A percentile compares a stretch with the other conserved stretches of the same genome.
phyloP scores from a whole-genome alignment of 2,329 filamentous ascomycete genomes.

The Aspergillus aculeatus region DNA sequence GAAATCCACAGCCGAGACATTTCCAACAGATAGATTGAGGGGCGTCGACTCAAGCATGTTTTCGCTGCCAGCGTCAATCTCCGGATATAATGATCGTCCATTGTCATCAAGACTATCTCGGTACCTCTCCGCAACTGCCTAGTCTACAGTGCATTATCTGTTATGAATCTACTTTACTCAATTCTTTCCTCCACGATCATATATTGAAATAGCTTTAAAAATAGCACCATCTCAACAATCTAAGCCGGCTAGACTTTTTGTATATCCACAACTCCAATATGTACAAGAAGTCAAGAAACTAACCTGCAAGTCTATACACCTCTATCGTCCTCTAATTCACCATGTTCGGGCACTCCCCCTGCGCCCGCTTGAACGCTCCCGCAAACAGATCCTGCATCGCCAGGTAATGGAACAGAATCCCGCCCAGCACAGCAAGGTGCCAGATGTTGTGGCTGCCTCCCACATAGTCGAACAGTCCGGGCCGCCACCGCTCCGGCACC shows the following conservation, averaged over 20 bases:
- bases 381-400: slow-evolving; percentile 96
- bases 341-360: slow-evolving; percentile 46
- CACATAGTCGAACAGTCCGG: slow-evolving; percentile 91
- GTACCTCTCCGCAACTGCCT: neutral
- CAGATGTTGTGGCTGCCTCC: slow-evolving; percentile 96
- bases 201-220: neutral
- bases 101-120: neutral
- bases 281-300: slow-evolving; percentile 2
- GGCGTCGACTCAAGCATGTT: neutral
- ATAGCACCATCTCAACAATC: neutral
- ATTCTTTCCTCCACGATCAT: neutral
- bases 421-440: slow-evolving; percentile 91
- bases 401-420: slow-evolving; percentile 94
- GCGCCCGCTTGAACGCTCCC: slow-evolving; percentile 67
- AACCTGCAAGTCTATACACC: neutral
- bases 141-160: too few species aligned
- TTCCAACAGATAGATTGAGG: neutral
- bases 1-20: too few species aligned
- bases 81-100: neutral
- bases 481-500: slow-evolving; percentile 87
- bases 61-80: neutral
- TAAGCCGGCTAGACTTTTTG: neutral
- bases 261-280: slow-evolving; percentile 1
- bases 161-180: neutral
- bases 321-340: slow-evolving; percentile 3